Percentiles rank a stretch among this genome's conserved stretches.
Evolutionary conservation across 331 rosid genomes (phyloP).

Genomic region (Pyrus hybrid): DNA sequence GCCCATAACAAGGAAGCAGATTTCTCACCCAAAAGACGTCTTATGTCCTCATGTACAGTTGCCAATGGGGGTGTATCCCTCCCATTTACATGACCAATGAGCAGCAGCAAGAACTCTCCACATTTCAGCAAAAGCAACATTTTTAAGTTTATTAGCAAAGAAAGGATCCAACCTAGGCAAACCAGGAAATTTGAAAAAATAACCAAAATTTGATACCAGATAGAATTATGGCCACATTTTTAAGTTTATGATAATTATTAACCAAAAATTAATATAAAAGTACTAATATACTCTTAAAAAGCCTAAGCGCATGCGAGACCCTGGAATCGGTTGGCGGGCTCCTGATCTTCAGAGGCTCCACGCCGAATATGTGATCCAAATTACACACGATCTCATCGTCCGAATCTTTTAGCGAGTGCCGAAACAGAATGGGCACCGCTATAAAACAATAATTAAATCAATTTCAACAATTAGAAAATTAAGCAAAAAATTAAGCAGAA

Average conservation of each 20-base stretch:
- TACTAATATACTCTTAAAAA: conserved; percentile 21
- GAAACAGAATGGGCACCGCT: conserved; percentile 86
- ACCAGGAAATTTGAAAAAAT: no score
- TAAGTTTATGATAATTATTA: no score
- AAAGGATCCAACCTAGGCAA: background rate
- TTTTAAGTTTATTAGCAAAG: background rate
- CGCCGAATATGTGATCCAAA: conserved; percentile 64
- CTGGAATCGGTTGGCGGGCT: conserved; percentile 33
- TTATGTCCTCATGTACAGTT: conserved; percentile 65
- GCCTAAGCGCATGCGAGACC: conserved; percentile 26
- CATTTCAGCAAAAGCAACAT: conserved; percentile 49
- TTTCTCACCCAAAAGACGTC: no score
- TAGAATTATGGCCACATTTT: conserved; percentile 53
- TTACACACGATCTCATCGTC: conserved; percentile 44
- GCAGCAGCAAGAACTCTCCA: conserved; percentile 82
- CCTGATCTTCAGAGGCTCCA: conserved; percentile 58
- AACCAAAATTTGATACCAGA: no score
- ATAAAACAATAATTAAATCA: background rate
- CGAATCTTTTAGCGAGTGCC: conserved; percentile 62
- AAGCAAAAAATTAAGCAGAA: background rate
- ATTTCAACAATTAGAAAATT: background rate
- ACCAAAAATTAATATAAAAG: no score
- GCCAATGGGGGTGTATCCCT: conserved; percentile 76
- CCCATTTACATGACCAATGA: conserved; percentile 86
- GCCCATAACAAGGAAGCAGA: no score